Evolutionary conservation across 352 stramenopile species (phyloP), one percentile per base, ranked within the genome.

Genomic region (Pythium dissimile): DNA sequence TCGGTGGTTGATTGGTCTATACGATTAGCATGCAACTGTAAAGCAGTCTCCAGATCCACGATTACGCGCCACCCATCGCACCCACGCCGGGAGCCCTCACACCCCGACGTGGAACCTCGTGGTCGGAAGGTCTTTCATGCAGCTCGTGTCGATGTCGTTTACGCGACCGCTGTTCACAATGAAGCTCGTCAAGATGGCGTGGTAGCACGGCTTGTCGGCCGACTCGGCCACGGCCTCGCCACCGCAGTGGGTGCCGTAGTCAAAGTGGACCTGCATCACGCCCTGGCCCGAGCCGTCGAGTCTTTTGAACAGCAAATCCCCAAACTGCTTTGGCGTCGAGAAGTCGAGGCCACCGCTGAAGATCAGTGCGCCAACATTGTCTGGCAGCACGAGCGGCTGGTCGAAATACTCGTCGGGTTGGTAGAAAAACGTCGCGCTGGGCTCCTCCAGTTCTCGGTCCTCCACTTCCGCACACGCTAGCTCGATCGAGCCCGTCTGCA

Each of bases 221-320:
- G 18, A 54, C 6, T 20, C 34, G 11, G 21, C 51, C 28, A 55
- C 35, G 0, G 54, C 43, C 28, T 69, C 64, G 15, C 56, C 50
- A 7, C 13, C 42, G 31, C 50, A 62, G 55, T 73, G 56, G 9
- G 39, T 30, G 32, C 56, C 64, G 30, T 66, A 64, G 54, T 61
- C 55, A 43, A 68, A 70, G 20, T 49, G 59, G 46, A 69, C 66
- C 41, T 62, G 35, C 32, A 75, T 58, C 30, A 66, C 38, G n/a
- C 44, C 32, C n/a, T 57, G 54, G 23, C 54, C 44, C 11, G 32
- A 35, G 39, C 52, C 65, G 9, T 47, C 8, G 16, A 75, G 54
- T 5, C 45, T 62, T 9, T 55, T 24, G 49, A 64, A 70, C 13
- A 69, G 20, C 9, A 59, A 38, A 24, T 59, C 39, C 3, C 49